Evolutionary conservation across 768 basidiomycete genomes (phyloP), one percentile per base, ranked within the genome.

Genomic region (Chalciporus piperatus): DNA sequence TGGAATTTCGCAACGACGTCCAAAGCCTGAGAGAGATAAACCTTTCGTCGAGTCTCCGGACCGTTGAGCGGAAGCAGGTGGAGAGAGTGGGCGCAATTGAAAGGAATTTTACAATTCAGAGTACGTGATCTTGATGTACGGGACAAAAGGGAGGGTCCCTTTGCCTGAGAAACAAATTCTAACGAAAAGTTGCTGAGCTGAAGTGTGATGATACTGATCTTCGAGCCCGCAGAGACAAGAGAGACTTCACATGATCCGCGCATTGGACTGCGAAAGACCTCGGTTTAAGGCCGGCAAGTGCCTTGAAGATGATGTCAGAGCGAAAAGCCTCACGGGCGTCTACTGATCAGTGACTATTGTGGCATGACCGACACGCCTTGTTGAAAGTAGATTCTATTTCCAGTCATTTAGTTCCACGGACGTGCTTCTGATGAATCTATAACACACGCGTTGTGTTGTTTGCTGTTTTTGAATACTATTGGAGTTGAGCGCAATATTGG

Each of bases 61-160:
- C 53, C 47, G 42, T 40, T 50, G 35, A 19, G 40, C 35, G 58
- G 41, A 47, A 52, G 41, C 38, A 55, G 44, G 42, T 39, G 40
- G 46, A 50, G 48, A 47, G 49, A 50, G 56, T 57, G 56, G 56
- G 48, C 52, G 45, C 38, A 44, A 40, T 35, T 39, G 46, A 19
- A 27, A 40, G 50, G 35, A 50, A 54, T 46, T 35, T 32, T 38
- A 54, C 30, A 23, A 45, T 42, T 51, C 37, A 47, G 30, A 53
- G 57, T 69, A 68, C 64, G 64, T 70, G 58, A 68, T 69, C 22
- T 46, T 42, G 52, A 40, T 44, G 49, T 57, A 54, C 57, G 48
- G 55, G 44, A 48, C 46, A 37, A 42, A 47, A 57, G 64, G 43
- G 51, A 54, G 37, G 39, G 40, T n/a, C n/a, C n/a, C n/a, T n/a